Base-by-base conservation (phyloP, 257 asterid genomes). In the Solanum chiquidenum region DNA sequence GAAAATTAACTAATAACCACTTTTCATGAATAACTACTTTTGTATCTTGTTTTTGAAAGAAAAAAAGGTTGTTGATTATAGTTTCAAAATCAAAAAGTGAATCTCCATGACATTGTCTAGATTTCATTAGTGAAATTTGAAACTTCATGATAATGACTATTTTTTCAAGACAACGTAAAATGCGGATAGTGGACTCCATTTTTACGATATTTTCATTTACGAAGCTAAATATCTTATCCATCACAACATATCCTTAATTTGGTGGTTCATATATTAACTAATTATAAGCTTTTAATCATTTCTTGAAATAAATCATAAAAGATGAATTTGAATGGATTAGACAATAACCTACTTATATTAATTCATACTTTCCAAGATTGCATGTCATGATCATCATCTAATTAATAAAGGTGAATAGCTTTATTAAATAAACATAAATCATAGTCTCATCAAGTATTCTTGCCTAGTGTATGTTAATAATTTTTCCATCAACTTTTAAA, bases 301-400 rank as follows among this genome's bases (percentile, higher is more conserved):
- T 74, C 49, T 9, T 5, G 8, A 8, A 35, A 29, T 71, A 7
- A 29, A 31, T 7, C 21, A 13, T 29, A 69, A 69, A 69, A 71
- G 5, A 6, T 2, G 33, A 14, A 46, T 42, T 66, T 87, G 74
- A 38, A 86, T 87, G 38, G 20, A 84, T 82, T 71, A 25, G 90
- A 84, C 55, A 71, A 31, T 12, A 72, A 18, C 69, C 83, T 72
- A 74, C 58, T 46, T 60, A 40, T 90, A 83, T 87, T 86, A 88
- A 85, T 66, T 89, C 87, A 80, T 35, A 89, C 83, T 34, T 74
- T 25, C 79, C 79, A 82, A 58, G 80, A 83, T 73, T 83, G 86
- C 40, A 46, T 80, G 69, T 87, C 87, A 29, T 31, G 25, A 55
- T 55, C 23, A 71, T 85, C 71, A 80, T 49, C 9, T 16, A 80